phyloP scores from a whole-genome alignment of 1,284 basidiomycete genomes.

The Trichosporon ovoides region DNA sequence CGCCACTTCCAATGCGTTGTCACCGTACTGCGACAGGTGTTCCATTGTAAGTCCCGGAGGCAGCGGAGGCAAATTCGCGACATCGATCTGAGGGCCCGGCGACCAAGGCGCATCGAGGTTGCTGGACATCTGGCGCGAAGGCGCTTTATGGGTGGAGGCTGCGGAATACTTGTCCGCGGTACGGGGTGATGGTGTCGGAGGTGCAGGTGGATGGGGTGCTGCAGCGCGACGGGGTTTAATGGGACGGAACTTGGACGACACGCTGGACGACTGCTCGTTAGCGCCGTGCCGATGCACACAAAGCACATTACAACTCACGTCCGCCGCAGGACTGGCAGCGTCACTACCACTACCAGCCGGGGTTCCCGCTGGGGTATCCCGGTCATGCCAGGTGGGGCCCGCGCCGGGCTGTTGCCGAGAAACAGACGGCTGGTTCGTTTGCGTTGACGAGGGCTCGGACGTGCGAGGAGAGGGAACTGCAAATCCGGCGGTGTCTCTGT shows the following conservation, averaged over 20 bases:
- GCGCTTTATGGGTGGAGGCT: conserved; percentile 2
- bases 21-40: conserved; percentile 42
- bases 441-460: not conserved
- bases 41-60: conserved; percentile 44
- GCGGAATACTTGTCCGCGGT: conserved; percentile 11
- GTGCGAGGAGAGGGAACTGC: not conserved
- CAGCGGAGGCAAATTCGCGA: conserved; percentile 36
- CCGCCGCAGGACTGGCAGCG: conserved; percentile 1
- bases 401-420: not conserved
- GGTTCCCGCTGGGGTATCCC: not conserved
- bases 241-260: conserved; percentile 16
- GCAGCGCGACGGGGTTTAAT: conserved; percentile 25
- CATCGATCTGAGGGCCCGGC: conserved; percentile 1
- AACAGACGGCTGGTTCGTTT: not conserved
- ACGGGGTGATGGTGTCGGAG: conserved; percentile 15
- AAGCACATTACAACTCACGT: not conserved
- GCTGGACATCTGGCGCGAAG: conserved; percentile 15
- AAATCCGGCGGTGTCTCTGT: not conserved
- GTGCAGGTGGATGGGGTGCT: conserved; percentile 20
- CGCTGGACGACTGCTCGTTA: conserved; percentile 11
- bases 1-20: conserved; percentile 47
- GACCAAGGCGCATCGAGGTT: conserved; percentile 15
- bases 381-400: not conserved
- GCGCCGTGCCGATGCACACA: not conserved
- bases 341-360: not conserved